Evolutionary conservation across 371 early-diverging fungal genomes (phyloP).

Genomic region (Mortierella sp.): DNA sequence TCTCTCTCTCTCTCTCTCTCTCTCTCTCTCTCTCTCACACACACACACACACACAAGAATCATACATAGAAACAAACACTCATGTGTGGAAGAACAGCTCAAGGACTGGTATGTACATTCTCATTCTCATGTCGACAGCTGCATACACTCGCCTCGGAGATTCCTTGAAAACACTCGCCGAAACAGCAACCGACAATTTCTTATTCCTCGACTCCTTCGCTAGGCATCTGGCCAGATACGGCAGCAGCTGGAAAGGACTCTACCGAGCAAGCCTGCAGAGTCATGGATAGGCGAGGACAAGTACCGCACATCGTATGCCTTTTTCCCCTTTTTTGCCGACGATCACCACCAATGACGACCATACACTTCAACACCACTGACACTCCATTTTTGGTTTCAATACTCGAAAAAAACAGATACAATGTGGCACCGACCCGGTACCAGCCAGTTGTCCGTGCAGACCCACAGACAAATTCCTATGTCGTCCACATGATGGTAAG

Average conservation of each 20-base stretch:
- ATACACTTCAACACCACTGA: not conserved
- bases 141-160: too few species aligned
- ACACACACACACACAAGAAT: not conserved
- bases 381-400: not conserved
- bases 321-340: not conserved
- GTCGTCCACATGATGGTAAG: conserved; percentile 68
- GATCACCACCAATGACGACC: too few species aligned
- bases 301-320: conserved; percentile 55
- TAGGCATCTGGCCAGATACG: conserved; percentile 58
- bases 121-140: too few species aligned
- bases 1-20: too few species aligned
- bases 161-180: not conserved
- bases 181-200: not conserved
- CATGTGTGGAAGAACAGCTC: conserved; percentile 57
- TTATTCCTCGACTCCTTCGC: conserved; percentile 28
- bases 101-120: conserved; percentile 34
- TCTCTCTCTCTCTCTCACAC: not conserved
- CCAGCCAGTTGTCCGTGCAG: conserved; percentile 66
- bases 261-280: conserved; percentile 39
- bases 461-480: conserved; percentile 45
- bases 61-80: too few species aligned
- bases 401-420: conserved; percentile 47
- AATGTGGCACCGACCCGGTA: conserved; percentile 74
- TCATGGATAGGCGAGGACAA: conserved; percentile 63
- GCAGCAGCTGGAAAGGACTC: conserved; percentile 50